These are phyloP conservation scores for Starmerella apicola DNA, from an alignment of 805 yeast species.

Conservation along the genomic window DNA sequence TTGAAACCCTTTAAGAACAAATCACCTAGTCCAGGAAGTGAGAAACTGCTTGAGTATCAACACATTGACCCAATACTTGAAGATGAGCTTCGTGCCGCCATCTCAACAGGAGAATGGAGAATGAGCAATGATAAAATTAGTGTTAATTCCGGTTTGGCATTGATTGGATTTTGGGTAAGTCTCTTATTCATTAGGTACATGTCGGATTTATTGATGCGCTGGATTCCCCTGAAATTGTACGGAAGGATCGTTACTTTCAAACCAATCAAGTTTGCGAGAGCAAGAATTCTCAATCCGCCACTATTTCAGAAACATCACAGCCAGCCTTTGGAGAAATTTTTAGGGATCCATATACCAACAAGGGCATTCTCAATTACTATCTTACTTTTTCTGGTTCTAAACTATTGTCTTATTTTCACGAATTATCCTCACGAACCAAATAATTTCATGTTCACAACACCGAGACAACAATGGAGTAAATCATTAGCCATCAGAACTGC, in stretches of 20 bases:
- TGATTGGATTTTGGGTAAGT: conserved; percentile 11
- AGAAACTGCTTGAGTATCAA: conserved; percentile 1
- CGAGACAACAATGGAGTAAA: conserved; percentile 17
- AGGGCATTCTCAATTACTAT: conserved; percentile 29
- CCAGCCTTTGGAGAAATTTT: conserved; percentile 2
- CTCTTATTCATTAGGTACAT: conserved; percentile 4
- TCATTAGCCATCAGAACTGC: conserved; percentile 15
- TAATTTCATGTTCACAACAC: conserved; percentile 15
- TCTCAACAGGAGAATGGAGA: conserved; percentile 13
- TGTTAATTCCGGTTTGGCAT: conserved; percentile 9
- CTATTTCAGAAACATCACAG: conserved; percentile 5
- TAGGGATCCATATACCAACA: conserved; percentile 24
- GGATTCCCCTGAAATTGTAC: neutral
- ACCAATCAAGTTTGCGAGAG: conserved; percentile 3
- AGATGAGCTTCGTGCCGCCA: conserved; percentile 7
- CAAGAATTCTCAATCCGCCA: conserved; percentile 7
- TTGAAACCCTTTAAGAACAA: neutral
- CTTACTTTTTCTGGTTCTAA: conserved; percentile 24
- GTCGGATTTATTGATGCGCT: neutral
- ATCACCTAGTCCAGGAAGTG: neutral
- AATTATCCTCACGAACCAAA: conserved; percentile 7
- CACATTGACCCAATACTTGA: conserved; percentile 5
- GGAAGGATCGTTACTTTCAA: neutral
- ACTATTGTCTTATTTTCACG: conserved; percentile 22
- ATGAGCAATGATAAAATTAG: conserved; percentile 8